Evolutionary conservation across 495 filamentous ascomycete genomes (phyloP), one percentile per base, ranked within the genome.

Genomic region (Oidiodendron maius): DNA sequence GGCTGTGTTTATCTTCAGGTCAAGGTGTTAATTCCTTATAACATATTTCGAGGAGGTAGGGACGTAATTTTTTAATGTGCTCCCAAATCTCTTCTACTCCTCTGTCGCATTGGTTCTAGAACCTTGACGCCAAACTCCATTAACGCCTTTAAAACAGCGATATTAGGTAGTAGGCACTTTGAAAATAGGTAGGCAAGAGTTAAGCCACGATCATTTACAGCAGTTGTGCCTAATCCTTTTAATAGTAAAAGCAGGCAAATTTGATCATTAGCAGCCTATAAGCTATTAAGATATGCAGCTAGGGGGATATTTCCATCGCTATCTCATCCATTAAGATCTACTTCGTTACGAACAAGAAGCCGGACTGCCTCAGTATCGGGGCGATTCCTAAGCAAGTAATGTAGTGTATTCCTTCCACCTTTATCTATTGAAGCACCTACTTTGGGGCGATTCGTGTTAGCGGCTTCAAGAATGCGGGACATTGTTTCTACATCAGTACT

Each of bases 261-360:
- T 5, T 24, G 10, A 38, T 38, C 3, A 17, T 37, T 20, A 3
- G 39, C 39, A n/a, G n/a, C 13, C 16, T 22, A 21, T 16, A 5
- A 26, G 16, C 16, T 13, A 16, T 10, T 47, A 8, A 47, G 35
- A 17, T 50, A 50, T 36, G 12, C 25, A 37, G 44, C 44, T 3
- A 50, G 39, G 1, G 46, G 46, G n/a, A 38, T 28, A 18, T 41
- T 41, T 30, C 46, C 46, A 16, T 42, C 17, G 28, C 23, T 41
- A 50, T 50, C 46, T 42, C 20, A 32, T 9, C 28, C 38, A n/a
- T 50, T 35, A 34, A 44, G 1, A 34, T 36, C 15, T 35, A 35
- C 16, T 17, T 39, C 48, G 25, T 32, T 32, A 30, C 18, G 12
- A 1, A 49, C 12, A 30, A 49, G 37, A 12, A 49, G 9, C 39